These are phyloP conservation scores for Phytophthora hibernalis DNA, from an alignment of 352 stramenopile species.

Conservation along the genomic window DNA sequence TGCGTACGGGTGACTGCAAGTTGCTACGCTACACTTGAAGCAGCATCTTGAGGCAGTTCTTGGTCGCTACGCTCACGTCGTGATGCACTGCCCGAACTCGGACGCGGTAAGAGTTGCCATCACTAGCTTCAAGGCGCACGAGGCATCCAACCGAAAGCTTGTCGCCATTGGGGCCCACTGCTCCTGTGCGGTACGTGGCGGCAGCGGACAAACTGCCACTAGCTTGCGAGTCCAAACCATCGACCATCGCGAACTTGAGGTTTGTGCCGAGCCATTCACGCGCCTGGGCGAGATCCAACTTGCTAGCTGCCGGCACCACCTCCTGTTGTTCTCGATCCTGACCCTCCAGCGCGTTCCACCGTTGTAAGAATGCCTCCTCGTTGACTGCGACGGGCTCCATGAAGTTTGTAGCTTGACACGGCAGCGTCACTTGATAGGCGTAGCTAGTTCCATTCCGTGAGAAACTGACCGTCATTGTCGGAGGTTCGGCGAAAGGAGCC, in stretches of 20 bases:
- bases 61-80: conserved; percentile 73
- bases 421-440: conserved; percentile 80
- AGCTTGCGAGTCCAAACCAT: conserved; percentile 65
- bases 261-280: conserved; percentile 86
- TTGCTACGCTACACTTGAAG: conserved; percentile 40
- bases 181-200: conserved; percentile 92
- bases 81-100: conserved; percentile 94
- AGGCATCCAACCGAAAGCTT: conserved; percentile 95
- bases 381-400: conserved; percentile 93
- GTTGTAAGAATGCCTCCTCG: conserved; percentile 92
- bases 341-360: conserved; percentile 92
- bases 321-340: conserved; percentile 94
- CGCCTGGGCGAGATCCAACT: conserved; percentile 88
- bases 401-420: conserved; percentile 92
- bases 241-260: conserved; percentile 91
- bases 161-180: conserved; percentile 88
- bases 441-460: conserved; percentile 63
- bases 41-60: conserved; percentile 72
- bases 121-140: conserved; percentile 91
- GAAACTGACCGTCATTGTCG: conserved; percentile 90
- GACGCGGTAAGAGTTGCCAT: conserved; percentile 86
- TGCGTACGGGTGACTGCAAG: not conserved
- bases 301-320: conserved; percentile 80
- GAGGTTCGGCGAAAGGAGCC: conserved; percentile 91
- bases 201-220: conserved; percentile 92